phyloP scores from a whole-genome alignment of 2,329 filamentous ascomycete genomes.

The Ilyonectria sp. region DNA sequence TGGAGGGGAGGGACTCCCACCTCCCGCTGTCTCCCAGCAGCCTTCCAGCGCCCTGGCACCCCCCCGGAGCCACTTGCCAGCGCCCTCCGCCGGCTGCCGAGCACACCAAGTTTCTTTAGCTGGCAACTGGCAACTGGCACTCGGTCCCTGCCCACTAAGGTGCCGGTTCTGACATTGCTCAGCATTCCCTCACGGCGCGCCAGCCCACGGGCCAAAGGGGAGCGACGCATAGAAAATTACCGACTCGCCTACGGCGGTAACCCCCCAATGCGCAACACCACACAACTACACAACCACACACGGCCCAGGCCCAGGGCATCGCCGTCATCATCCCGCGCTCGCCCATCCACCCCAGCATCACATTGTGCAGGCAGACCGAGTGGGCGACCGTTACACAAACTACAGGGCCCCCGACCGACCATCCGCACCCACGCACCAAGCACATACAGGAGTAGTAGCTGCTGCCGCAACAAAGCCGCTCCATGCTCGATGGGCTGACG shows the following conservation, averaged over 20 bases:
- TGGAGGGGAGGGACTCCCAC: background rate
- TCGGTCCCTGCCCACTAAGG: constrained; percentile 20
- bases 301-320: constrained; percentile 19
- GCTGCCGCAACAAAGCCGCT: constrained; percentile 18
- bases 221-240: constrained; percentile 6
- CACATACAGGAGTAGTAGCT: too few species aligned
- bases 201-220: constrained; percentile 1
- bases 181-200: background rate
- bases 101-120: constrained; percentile 13
- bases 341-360: constrained; percentile 23
- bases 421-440: constrained; percentile 1
- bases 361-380: constrained; percentile 19
- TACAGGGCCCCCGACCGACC: constrained; percentile 27
- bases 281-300: background rate
- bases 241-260: constrained; percentile 30
- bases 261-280: constrained; percentile 12
- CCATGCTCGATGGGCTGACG: constrained; percentile 42
- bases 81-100: constrained; percentile 21
- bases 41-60: constrained; percentile 14
- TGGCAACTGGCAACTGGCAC: background rate
- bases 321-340: constrained; percentile 32
- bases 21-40: background rate
- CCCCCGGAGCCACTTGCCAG: background rate
- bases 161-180: constrained; percentile 21
- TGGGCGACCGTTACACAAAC: constrained; percentile 25